A percentile compares a stretch with the other conserved stretches of the same genome.
Evolutionary conservation across 768 basidiomycete species (phyloP).

Genomic region (Tephrocybe rancida): DNA sequence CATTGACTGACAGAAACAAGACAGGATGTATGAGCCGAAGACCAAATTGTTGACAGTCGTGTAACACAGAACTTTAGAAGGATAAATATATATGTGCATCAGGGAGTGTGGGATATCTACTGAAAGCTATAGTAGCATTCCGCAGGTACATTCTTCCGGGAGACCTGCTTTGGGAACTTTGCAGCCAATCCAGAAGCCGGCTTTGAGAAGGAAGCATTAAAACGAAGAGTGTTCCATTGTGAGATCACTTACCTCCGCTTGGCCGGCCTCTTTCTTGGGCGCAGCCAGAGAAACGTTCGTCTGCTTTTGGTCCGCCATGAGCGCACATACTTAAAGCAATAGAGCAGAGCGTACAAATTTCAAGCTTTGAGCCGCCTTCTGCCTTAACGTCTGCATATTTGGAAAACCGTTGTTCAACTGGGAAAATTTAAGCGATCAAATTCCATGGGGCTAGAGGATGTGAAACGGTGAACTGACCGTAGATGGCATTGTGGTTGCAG

Average conservation of each 20-base stretch:
- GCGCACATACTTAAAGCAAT: background rate
- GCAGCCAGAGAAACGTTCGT: background rate
- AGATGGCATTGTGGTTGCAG: background rate
- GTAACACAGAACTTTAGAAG: too few relatives aligned
- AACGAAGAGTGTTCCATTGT: too few relatives aligned
- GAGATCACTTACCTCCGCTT: conserved; percentile 7
- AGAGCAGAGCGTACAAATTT: conserved; percentile 6
- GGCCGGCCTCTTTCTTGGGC: conserved; percentile 1
- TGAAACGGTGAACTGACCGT: background rate
- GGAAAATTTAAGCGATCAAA: background rate
- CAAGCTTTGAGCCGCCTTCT: conserved; percentile 10
- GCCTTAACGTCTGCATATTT: conserved; percentile 5
- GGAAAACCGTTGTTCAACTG: conserved; percentile 2
- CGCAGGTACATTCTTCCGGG: conserved; percentile 15
- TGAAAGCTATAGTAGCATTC: conserved; percentile 16
- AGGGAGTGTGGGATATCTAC: conserved; percentile 7
- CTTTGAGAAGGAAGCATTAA: conserved; percentile 4
- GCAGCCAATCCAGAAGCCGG: conserved; percentile 1
- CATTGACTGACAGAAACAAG: too few relatives aligned
- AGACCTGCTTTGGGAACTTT: conserved; percentile 19
- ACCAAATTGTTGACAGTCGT: too few relatives aligned
- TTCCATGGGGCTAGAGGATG: background rate
- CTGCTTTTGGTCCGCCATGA: conserved; percentile 6
- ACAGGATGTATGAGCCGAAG: too few relatives aligned
- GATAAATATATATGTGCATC: background rate